Evolutionary conservation across 2,329 filamentous ascomycete species (phyloP).

Genomic region (Knoxdaviesia capensis): DNA sequence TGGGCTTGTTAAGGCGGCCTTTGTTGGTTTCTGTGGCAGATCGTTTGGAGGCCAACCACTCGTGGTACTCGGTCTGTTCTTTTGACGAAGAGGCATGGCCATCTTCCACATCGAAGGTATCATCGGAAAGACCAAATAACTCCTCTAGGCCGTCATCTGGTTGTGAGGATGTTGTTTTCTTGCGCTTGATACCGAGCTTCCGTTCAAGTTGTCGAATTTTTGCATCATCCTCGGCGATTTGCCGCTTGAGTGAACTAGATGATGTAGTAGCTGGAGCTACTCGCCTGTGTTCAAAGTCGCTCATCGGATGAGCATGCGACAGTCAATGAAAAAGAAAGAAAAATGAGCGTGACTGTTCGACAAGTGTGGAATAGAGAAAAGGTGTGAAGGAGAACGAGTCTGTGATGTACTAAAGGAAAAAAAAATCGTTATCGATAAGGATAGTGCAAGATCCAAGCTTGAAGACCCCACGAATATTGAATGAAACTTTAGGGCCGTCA

Average conservation of each 20-base stretch:
- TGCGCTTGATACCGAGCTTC: conserved; percentile 62
- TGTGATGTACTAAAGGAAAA: no score
- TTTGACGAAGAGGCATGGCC: conserved; percentile 35
- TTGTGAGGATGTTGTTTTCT: conserved; percentile 8
- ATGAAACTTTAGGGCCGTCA: no score
- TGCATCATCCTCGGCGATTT: conserved; percentile 61
- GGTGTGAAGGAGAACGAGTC: no score
- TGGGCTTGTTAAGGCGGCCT: neutral
- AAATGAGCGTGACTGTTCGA: no score
- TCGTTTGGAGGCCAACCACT: conserved; percentile 29
- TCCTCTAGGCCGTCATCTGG: conserved; percentile 63
- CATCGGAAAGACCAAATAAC: conserved; percentile 49
- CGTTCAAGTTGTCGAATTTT: conserved; percentile 79
- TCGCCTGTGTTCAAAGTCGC: no score
- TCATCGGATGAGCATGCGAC: no score
- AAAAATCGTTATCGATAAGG: no score
- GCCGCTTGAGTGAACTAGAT: conserved; percentile 25
- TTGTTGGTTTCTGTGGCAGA: conserved; percentile 5
- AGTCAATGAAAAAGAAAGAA: no score
- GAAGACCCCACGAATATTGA: no score
- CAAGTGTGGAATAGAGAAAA: no score
- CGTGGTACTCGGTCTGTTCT: conserved; percentile 32
- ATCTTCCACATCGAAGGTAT: conserved; percentile 25
- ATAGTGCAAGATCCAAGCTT: no score
- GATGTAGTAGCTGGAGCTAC: no score